These are phyloP conservation scores for Tremella fuciformis DNA, from an alignment of 768 basidiomycete species.

Conservation along the genomic window DNA sequence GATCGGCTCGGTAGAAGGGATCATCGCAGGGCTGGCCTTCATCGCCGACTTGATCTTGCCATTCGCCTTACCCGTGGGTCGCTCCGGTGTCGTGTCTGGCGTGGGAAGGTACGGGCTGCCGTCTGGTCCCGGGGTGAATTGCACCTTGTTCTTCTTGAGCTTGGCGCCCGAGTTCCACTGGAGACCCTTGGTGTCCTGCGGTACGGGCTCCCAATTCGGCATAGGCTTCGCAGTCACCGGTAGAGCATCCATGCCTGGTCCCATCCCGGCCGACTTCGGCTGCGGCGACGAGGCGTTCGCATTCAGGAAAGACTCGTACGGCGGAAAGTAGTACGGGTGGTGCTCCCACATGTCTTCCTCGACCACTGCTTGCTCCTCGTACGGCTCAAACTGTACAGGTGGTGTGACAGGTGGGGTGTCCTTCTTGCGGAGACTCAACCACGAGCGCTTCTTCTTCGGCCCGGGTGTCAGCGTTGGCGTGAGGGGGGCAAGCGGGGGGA, in stretches of 20 bases:
- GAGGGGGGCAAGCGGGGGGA: background rate
- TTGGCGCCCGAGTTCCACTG: background rate
- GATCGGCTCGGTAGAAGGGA: background rate
- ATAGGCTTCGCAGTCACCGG: background rate
- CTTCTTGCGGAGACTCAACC: background rate
- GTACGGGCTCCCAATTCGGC: background rate
- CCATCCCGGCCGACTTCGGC: background rate
- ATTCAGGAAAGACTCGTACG: background rate
- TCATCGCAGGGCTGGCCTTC: background rate
- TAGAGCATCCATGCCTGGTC: background rate
- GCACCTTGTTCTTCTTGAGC: constrained; percentile 15
- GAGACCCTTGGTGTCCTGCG: background rate
- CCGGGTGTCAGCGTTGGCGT: background rate
- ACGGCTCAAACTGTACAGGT: no score
- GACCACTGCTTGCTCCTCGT: background rate
- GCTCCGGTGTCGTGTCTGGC: background rate
- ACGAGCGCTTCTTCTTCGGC: constrained; percentile 6
- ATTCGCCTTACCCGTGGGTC: background rate
- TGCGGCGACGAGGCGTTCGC: background rate
- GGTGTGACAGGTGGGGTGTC: background rate
- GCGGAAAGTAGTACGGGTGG: constrained; percentile 3
- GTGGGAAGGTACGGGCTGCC: background rate
- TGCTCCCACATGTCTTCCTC: constrained; percentile 5
- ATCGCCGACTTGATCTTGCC: background rate
- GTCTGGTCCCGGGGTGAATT: constrained; percentile 15